Conservation (phyloP, 495 filamentous ascomycete genomes). For the Daldinia vernicosa region DNA sequence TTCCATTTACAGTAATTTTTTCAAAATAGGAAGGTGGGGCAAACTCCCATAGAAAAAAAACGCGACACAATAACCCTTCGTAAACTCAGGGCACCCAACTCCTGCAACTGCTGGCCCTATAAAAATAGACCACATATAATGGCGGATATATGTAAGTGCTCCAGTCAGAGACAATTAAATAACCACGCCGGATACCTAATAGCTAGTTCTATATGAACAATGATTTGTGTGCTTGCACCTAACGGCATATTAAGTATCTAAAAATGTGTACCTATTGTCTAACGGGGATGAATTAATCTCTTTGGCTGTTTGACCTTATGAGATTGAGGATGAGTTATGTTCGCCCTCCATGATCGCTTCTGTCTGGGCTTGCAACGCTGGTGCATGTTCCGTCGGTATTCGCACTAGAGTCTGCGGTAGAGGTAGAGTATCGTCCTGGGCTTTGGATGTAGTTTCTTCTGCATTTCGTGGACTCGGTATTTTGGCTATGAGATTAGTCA, state of each 20-base stretch:
- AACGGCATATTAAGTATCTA: neutral
- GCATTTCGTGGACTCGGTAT: slow-evolving; percentile 61
- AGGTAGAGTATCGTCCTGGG: slow-evolving; percentile 55
- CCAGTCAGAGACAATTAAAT: neutral
- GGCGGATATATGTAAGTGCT: neutral
- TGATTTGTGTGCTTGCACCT: neutral
- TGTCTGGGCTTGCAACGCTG: slow-evolving; percentile 61
- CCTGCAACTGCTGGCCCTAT: slow-evolving; percentile 10
- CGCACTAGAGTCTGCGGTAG: slow-evolving; percentile 84
- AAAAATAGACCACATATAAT: slow-evolving; percentile 1
- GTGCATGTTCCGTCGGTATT: slow-evolving; percentile 76
- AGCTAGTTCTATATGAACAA: neutral
- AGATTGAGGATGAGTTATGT: slow-evolving; percentile 29
- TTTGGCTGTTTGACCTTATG: slow-evolving; percentile 18
- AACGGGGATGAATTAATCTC: neutral
- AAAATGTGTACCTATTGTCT: neutral
- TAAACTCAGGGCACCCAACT: too few species aligned
- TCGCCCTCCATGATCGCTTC: slow-evolving; percentile 54
- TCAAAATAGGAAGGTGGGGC: too few species aligned
- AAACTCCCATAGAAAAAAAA: too few species aligned
- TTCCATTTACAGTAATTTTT: too few species aligned
- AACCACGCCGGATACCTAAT: slow-evolving; percentile 3
- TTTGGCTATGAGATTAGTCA: slow-evolving; percentile 57
- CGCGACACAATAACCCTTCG: too few species aligned
- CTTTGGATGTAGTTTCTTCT: slow-evolving; percentile 47